These are phyloP conservation scores for Penicillium sclerotiorum DNA, from an alignment of 2,329 filamentous ascomycete species.

Conservation along the genomic window DNA sequence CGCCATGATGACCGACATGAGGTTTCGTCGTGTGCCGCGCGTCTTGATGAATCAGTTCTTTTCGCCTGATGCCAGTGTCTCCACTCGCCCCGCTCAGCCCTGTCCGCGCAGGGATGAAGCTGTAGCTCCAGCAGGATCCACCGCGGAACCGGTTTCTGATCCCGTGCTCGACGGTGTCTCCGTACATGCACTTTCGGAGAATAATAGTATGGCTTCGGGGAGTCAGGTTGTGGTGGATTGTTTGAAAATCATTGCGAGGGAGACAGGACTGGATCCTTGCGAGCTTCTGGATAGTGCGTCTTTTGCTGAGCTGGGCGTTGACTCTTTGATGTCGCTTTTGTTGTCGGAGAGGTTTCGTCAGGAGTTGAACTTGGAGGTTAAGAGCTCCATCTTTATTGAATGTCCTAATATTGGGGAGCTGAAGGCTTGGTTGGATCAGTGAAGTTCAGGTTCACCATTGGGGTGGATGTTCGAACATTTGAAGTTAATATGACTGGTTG, in stretches of 20 bases:
- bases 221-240: constrained; percentile 2
- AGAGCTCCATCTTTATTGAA: constrained; percentile 29
- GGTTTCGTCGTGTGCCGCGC: constrained; percentile 38
- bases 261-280: constrained; percentile 24
- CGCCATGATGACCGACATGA: constrained; percentile 33
- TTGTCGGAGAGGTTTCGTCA: constrained; percentile 36
- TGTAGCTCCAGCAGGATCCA: too few relatives aligned
- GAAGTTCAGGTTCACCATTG: not conserved
- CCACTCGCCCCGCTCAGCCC: too few relatives aligned
- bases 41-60: constrained; percentile 25
- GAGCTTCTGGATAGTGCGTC: constrained; percentile 27
- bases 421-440: constrained; percentile 15
- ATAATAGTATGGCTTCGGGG: not conserved
- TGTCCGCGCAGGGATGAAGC: too few relatives aligned
- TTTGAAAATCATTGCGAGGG: constrained; percentile 28
- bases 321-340: constrained; percentile 41
- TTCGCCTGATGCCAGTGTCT: constrained; percentile 6
- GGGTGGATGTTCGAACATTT: not conserved
- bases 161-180: not conserved
- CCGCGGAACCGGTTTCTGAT: not conserved
- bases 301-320: constrained; percentile 36
- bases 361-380: constrained; percentile 34
- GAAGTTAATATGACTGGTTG: too few relatives aligned
- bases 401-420: constrained; percentile 25
- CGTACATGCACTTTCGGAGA: too few relatives aligned